Percentiles rank a stretch among this genome's conserved stretches.
Evolutionary conservation across 1,139 yeast species (phyloP).

Genomic region (Blastobotrys raffinosifermentans): DNA sequence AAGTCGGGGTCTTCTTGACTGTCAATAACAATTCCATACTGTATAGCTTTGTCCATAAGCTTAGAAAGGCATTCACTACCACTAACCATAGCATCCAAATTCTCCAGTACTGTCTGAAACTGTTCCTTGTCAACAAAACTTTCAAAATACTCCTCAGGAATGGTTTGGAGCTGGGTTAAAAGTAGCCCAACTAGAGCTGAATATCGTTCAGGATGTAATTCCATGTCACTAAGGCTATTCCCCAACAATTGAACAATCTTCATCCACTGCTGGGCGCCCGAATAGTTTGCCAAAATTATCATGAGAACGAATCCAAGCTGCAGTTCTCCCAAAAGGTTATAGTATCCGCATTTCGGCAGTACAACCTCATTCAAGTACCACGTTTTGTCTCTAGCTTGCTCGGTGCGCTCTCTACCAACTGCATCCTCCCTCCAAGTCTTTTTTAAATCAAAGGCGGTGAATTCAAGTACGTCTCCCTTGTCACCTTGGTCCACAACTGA

Average conservation of each 20-base stretch:
- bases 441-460: slow-evolving; percentile 35
- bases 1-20: slow-evolving; percentile 15
- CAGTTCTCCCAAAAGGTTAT: slow-evolving; percentile 36
- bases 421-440: slow-evolving; percentile 34
- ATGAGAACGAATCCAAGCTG: slow-evolving; percentile 37
- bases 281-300: slow-evolving; percentile 40
- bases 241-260: slow-evolving; percentile 34
- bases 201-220: slow-evolving; percentile 16
- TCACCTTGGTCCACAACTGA: slow-evolving; percentile 31
- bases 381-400: slow-evolving; percentile 40
- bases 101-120: too few species aligned
- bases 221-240: slow-evolving; percentile 25
- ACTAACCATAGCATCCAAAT: too few species aligned
- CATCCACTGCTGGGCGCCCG: slow-evolving; percentile 44
- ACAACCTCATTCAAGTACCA: slow-evolving; percentile 37
- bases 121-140: slow-evolving; percentile 28
- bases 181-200: slow-evolving; percentile 28
- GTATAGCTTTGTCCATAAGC: too few species aligned
- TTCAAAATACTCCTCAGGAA: slow-evolving; percentile 38
- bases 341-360: slow-evolving; percentile 18
- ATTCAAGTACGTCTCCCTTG: slow-evolving; percentile 29
- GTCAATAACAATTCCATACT: slow-evolving; percentile 4
- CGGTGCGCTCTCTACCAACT: slow-evolving; percentile 32
- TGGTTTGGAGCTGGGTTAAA: slow-evolving; percentile 28
- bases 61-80: too few species aligned